Evolutionary conservation across 176 grass and related monocot species (phyloP).

Genomic region (Avena insularis): DNA sequence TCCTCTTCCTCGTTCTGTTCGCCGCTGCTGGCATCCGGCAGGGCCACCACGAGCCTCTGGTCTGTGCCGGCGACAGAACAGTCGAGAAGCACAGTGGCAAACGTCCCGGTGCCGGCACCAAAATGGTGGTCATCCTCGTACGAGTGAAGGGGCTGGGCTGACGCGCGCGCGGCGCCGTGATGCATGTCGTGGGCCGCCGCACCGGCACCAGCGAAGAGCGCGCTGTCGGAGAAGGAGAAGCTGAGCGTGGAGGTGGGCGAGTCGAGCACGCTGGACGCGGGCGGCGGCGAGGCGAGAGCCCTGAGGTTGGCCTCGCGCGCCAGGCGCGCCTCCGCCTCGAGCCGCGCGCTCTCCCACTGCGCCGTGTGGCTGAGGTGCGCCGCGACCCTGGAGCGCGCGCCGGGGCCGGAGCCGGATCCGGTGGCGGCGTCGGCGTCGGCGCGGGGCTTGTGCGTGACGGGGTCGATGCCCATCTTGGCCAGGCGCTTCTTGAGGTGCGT

Average conservation of each 20-base stretch:
- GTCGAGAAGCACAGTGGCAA: constrained; percentile 26
- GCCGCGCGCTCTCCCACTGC: constrained; percentile 85
- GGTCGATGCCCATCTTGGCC: constrained; percentile 87
- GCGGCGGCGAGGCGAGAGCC: neutral
- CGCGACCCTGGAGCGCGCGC: constrained; percentile 43
- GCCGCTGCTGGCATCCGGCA: neutral
- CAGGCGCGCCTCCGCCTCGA: constrained; percentile 42
- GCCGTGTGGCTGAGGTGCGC: constrained; percentile 88
- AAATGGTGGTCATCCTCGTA: constrained; percentile 29
- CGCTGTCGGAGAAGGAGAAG: constrained; percentile 11
- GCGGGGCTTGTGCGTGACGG: constrained; percentile 74
- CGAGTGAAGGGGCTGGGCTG: neutral
- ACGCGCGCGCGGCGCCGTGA: neutral
- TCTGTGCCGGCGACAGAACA: neutral
- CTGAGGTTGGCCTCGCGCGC: neutral
- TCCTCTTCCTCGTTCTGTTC: constrained; percentile 41
- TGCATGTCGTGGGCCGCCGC: neutral
- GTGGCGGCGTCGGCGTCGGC: neutral
- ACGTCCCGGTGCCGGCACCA: neutral
- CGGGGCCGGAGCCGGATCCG: neutral
- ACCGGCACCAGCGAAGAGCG: neutral
- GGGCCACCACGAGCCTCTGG: neutral
- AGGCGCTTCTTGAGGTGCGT: constrained; percentile 83
- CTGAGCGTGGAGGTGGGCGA: neutral
- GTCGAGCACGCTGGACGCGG: neutral